Base-by-base conservation (phyloP, 768 basidiomycete genomes). In the Tricholoma terreum region DNA sequence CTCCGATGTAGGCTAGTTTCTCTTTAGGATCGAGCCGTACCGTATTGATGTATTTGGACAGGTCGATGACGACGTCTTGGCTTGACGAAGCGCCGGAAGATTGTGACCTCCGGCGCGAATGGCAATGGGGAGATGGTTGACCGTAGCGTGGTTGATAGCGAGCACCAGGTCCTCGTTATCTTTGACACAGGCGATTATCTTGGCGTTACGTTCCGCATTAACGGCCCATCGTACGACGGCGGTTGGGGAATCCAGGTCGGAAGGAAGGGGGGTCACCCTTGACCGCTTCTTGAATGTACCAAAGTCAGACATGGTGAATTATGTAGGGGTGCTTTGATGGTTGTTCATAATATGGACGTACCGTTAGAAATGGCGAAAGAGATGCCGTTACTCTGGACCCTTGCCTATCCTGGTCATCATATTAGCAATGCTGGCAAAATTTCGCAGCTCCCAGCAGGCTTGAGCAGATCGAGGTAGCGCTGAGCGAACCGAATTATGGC, bases 51-150 rank as follows among this genome's bases (percentile, higher is more conserved):
- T 61, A 59, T 51, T 34, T 55, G 10, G 61, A 73, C 12, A 77
- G 64, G 42, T 77, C 76, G 57, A 78, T 72, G 4, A 77, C 73
- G 2, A 78, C 75, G 19, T 68, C 75, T 34, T 75, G 66, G 24
- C 58, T 60, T 11, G 75, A 75, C 6, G 74, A 74, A 2, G 72
- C 63, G 8, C 71, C 75, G 6, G 72, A 57, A 67, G 48, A 56
- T 57, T 71, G 54, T 78, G 77, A 2, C 76, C 76, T 2, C 77
- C 77, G 15, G 76, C 71, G 5, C 64, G 60, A 45, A 77, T 65
- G 3, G 71, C 75, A 27, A 76, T 63, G 21, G 61, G 65, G 1
- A 75, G 54, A 19, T 24, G 6, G n/a, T 55, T 42, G 5, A 34
- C 38, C 21, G 30, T 22, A 2, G 57, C 57, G 31, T 50, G 52